Percentiles rank a stretch among this genome's conserved stretches.
phyloP scores from a whole-genome alignment of 1,139 yeast genomes.

The Zygosaccharomyces pseudobailii region DNA sequence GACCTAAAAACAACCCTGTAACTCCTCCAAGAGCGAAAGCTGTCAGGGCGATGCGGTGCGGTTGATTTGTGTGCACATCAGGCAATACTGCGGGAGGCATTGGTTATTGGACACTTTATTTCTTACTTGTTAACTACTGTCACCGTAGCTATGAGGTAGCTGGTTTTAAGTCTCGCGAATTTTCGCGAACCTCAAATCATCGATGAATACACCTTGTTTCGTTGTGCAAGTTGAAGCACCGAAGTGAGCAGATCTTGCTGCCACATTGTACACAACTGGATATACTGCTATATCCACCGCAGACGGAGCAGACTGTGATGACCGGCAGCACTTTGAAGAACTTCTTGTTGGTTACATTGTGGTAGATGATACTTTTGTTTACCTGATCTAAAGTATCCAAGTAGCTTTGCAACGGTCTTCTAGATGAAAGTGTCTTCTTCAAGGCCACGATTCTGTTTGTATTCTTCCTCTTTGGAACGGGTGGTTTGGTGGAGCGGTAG shows the following conservation, averaged over 20 bases:
- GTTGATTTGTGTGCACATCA: slow-evolving; percentile 28
- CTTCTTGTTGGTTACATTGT: slow-evolving; percentile 32
- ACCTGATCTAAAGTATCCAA: slow-evolving; percentile 32
- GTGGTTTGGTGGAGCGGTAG: slow-evolving; percentile 34
- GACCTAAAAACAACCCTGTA: slow-evolving; percentile 37
- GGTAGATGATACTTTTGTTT: slow-evolving; percentile 28
- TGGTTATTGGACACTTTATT: background rate
- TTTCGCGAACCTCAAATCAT: slow-evolving; percentile 2
- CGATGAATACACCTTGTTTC: slow-evolving; percentile 32
- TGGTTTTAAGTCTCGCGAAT: background rate
- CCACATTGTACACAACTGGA: slow-evolving; percentile 34
- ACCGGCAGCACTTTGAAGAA: slow-evolving; percentile 32
- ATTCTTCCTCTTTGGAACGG: slow-evolving; percentile 28
- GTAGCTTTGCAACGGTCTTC: slow-evolving; percentile 31
- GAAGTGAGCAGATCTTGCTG: slow-evolving; percentile 32
- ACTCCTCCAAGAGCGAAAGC: slow-evolving; percentile 40
- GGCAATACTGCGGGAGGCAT: background rate
- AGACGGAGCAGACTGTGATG: slow-evolving; percentile 32
- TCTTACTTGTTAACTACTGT: background rate
- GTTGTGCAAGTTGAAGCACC: slow-evolving; percentile 31
- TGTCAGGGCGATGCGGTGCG: slow-evolving; percentile 38
- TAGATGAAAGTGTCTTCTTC: slow-evolving; percentile 29
- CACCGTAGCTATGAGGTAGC: background rate
- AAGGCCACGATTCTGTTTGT: slow-evolving; percentile 31
- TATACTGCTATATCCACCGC: slow-evolving; percentile 33